Percentiles rank a stretch among this genome's conserved stretches.
These are phyloP conservation scores for Erythrobasidium yunnanense DNA, from an alignment of 768 basidiomycete species.

Conservation along the genomic window DNA sequence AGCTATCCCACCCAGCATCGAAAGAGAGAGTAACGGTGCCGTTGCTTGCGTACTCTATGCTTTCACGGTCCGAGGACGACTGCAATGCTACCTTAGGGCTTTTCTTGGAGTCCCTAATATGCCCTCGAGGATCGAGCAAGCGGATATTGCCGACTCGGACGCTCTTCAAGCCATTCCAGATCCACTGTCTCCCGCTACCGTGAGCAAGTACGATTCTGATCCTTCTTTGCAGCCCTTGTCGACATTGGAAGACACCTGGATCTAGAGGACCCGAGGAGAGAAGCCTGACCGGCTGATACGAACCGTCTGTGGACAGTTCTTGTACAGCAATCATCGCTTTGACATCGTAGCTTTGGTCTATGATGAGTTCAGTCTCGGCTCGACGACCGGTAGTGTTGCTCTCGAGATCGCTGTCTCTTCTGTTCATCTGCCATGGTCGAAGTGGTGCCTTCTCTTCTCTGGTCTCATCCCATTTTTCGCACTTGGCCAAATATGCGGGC, in stretches of 20 bases:
- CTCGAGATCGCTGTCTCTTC: neutral
- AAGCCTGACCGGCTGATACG: slow-evolving; percentile 73
- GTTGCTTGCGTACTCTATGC: slow-evolving; percentile 65
- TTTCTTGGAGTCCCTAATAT: slow-evolving; percentile 59
- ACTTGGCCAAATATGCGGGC: slow-evolving; percentile 70
- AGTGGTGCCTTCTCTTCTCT: slow-evolving; percentile 51
- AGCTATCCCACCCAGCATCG: slow-evolving; percentile 82
- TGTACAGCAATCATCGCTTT: slow-evolving; percentile 73
- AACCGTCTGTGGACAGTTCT: slow-evolving; percentile 73
- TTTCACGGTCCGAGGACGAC: slow-evolving; percentile 58
- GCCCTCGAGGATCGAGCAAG: slow-evolving; percentile 69
- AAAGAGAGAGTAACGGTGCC: slow-evolving; percentile 63
- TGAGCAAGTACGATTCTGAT: slow-evolving; percentile 65
- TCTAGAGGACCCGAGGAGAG: slow-evolving; percentile 63
- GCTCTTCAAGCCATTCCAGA: slow-evolving; percentile 69
- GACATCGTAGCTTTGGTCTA: slow-evolving; percentile 80
- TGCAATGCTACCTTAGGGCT: slow-evolving; percentile 59
- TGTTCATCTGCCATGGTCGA: neutral
- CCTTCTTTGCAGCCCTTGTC: slow-evolving; percentile 84
- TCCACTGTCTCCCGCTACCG: slow-evolving; percentile 77
- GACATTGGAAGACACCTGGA: slow-evolving; percentile 73
- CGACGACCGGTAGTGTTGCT: slow-evolving; percentile 47
- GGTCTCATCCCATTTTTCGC: slow-evolving; percentile 90
- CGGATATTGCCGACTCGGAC: slow-evolving; percentile 73
- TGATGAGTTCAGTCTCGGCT: slow-evolving; percentile 82